Evolutionary conservation across 306 rosid genomes (phyloP).

Genomic region (Geum urbanum): DNA sequence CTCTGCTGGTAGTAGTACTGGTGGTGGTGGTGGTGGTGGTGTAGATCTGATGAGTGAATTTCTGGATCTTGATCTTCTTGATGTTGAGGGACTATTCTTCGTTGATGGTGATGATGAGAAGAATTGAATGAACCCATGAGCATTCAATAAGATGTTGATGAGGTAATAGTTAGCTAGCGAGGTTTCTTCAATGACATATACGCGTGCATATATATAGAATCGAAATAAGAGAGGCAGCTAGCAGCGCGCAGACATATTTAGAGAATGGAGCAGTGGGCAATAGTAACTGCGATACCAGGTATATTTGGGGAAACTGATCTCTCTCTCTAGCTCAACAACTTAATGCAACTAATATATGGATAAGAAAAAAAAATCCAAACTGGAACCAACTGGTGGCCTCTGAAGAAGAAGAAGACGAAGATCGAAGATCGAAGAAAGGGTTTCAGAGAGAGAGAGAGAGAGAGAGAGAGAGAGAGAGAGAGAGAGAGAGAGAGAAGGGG

Average conservation of each 20-base stretch:
- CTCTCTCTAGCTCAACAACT: neutral
- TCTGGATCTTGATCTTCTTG: neutral
- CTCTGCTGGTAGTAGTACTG: neutral
- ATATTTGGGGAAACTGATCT: constrained; percentile 22
- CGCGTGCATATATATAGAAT: too few species aligned
- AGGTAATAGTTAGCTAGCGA: neutral
- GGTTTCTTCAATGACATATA: constrained; percentile 5
- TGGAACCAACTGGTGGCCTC: neutral
- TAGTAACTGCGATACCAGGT: constrained; percentile 20
- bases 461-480: neutral
- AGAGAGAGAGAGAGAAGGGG: neutral
- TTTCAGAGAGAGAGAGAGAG: neutral
- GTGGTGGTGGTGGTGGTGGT: constrained; percentile 8
- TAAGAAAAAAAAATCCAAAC: neutral
- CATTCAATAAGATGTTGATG: constrained; percentile 19
- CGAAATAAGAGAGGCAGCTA: too few species aligned
- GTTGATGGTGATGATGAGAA: constrained; percentile 19
- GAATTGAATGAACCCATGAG: constrained; percentile 39
- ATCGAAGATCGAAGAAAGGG: neutral
- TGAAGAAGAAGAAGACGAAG: neutral
- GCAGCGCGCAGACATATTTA: constrained; percentile 18
- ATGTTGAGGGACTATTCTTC: constrained; percentile 7
- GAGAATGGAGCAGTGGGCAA: constrained; percentile 13
- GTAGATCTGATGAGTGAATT: constrained; percentile 25
- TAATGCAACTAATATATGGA: neutral